phyloP scores from a whole-genome alignment of 345 rosid species.

The Laguncularia racemosa region DNA sequence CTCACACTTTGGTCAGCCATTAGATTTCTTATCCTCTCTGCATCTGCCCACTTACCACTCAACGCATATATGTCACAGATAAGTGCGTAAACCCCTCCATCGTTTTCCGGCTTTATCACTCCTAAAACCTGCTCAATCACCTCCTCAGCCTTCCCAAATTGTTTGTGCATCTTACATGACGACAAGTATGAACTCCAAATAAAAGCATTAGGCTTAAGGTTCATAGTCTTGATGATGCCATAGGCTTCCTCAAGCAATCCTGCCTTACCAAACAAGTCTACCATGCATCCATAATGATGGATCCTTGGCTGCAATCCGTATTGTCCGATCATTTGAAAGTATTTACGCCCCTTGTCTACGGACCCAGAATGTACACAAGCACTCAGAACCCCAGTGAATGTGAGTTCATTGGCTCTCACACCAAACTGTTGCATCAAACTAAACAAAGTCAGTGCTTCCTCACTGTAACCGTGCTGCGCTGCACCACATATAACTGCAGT shows the following conservation, averaged over 20 bases:
- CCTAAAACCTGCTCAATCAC: conserved; percentile 19
- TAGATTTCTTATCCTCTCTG: conserved; percentile 12
- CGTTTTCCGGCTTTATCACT: conserved; percentile 11
- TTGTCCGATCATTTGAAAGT: conserved; percentile 29
- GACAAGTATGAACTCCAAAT: conserved; percentile 40
- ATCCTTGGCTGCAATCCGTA: conserved; percentile 32
- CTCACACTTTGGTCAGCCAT: conserved; percentile 9
- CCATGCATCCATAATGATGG: conserved; percentile 56
- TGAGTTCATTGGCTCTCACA: conserved; percentile 17
- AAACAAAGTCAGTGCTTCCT: conserved; percentile 39
- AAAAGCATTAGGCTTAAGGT: conserved; percentile 29
- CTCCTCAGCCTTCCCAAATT: conserved; percentile 38
- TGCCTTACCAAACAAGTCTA: conserved; percentile 41
- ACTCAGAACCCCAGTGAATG: conserved; percentile 36
- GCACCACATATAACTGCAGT: conserved; percentile 47
- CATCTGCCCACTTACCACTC: conserved; percentile 17
- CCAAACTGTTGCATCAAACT: conserved; percentile 30
- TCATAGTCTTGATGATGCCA: conserved; percentile 23
- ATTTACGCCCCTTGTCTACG: conserved; percentile 33
- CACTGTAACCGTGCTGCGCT: conserved; percentile 37
- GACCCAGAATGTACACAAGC: conserved; percentile 44
- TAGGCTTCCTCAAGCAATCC: conserved; percentile 36
- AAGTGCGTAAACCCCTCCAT: conserved; percentile 18
- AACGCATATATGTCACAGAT: conserved; percentile 11
- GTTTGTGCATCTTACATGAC: conserved; percentile 44